phyloP scores from a whole-genome alignment of 768 basidiomycete species.

The Kwoniella sp. region DNA sequence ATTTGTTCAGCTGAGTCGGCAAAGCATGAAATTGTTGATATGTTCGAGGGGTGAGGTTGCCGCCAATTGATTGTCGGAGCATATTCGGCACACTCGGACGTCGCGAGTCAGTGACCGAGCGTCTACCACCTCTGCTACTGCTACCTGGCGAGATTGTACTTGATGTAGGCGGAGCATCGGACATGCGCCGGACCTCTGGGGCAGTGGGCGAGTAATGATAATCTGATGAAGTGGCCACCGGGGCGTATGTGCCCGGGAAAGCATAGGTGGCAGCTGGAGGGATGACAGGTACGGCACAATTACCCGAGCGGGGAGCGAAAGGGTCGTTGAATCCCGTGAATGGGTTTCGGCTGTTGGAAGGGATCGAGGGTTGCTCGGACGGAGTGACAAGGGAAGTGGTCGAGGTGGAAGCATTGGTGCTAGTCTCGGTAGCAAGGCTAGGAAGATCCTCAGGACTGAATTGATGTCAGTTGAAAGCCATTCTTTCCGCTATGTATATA shows the following conservation, averaged over 20 bases:
- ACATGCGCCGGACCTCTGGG: conserved; percentile 25
- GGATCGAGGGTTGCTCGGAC: conserved; percentile 13
- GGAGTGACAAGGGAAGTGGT: conserved; percentile 23
- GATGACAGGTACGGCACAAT: not conserved
- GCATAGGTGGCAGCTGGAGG: not conserved
- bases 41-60: conserved; percentile 6
- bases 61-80: conserved; percentile 11
- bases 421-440: conserved; percentile 13
- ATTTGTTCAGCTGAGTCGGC: not conserved
- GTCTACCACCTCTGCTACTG: conserved; percentile 3
- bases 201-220: conserved; percentile 36
- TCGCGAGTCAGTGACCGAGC: conserved; percentile 13
- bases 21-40: conserved; percentile 6
- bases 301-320: conserved; percentile 22
- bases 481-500: not conserved
- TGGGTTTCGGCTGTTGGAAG: conserved; percentile 14
- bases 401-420: conserved; percentile 20
- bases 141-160: conserved; percentile 8
- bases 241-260: conserved; percentile 14
- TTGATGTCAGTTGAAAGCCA: not conserved
- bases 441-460: conserved; percentile 9
- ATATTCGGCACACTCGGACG: conserved; percentile 15
- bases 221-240: conserved; percentile 31
- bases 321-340: conserved; percentile 31
- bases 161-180: conserved; percentile 18